Base-by-base conservation (phyloP, 2,329 filamentous ascomycete species). In the Botrytis paeoniae region DNA sequence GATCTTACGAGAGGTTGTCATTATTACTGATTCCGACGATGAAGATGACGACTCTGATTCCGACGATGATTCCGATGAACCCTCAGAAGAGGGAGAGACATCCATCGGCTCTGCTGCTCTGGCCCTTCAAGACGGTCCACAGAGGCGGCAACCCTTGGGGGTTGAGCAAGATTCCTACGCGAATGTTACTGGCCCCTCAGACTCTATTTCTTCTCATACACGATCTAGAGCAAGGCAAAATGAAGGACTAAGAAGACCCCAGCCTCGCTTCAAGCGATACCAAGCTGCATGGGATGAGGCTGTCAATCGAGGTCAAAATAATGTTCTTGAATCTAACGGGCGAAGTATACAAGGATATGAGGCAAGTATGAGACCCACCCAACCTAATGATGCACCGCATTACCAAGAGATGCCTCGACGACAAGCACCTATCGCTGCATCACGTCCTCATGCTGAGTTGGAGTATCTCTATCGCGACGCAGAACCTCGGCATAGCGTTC, bases 1-100 rank as follows among this genome's bases (percentile, higher is more conserved):
- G 79, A 90, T 91, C 73, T 83, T 91, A 48, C 85, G 88, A 69
- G 89, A 92, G 80, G 88, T 91, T 18, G 88, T 91, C 70, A 86
- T 91, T 77, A 90, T 92, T 62, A 79, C 79, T n/a, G 81, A 82
- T 70, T 81, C 80, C 0, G 81, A 81, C 69, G 76, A 77, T 32
- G 74, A 75, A 14, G 73, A 74, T n/a, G 69, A 73, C 35, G 75
- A 73, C 9, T 70, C 61, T 16, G 70, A 71, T 35, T 73, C 75
- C n/a, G 74, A 74, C 9, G 74, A 75, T 59, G 70, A 73, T 35
- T 71, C 60, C 6, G 74, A 74, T 14, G 75, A 75, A 12, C 72
- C 75, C 18, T 71, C 74, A 16, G 74, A 71, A 63, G 77, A 78
- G 75, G 75, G 77, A 62, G 68, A 39, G 45, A 76, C 72, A 68